Conservation (phyloP, 2,329 filamentous ascomycete genomes). For the Myrmaecium sp. region DNA sequence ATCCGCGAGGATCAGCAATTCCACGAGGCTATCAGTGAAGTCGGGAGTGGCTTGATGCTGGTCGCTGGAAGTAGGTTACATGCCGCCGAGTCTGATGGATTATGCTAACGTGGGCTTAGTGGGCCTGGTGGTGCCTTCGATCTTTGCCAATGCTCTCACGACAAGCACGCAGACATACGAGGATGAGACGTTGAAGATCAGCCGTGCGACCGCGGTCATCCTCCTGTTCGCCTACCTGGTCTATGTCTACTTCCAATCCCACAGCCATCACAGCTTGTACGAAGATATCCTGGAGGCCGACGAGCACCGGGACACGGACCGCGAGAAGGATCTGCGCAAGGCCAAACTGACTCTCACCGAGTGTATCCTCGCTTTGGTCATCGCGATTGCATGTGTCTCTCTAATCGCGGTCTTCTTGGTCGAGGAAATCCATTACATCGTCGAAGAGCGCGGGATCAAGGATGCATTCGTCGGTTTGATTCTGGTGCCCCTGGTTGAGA, state of each 20-base stretch:
- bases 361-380: conserved; percentile 44
- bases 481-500: conserved; percentile 67
- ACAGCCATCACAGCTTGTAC: conserved; percentile 61
- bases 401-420: conserved; percentile 61
- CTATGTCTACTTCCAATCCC: conserved; percentile 55
- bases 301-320: conserved; percentile 49
- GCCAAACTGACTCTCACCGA: conserved; percentile 61
- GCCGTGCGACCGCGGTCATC: conserved; percentile 52
- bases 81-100: neutral
- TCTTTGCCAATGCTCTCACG: conserved; percentile 34
- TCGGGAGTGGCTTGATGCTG: conserved; percentile 58
- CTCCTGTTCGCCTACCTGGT: conserved; percentile 48
- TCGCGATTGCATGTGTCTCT: conserved; percentile 53
- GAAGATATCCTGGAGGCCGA: conserved; percentile 56
- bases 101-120: conserved; percentile 15
- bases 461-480: conserved; percentile 51
- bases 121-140: conserved; percentile 30
- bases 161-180: conserved; percentile 11
- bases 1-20: conserved; percentile 52
- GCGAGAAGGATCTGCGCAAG: conserved; percentile 40
- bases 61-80: conserved; percentile 46
- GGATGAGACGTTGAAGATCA: conserved; percentile 44
- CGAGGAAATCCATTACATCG: conserved; percentile 49
- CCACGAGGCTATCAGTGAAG: conserved; percentile 60
- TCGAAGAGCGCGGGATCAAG: conserved; percentile 30